A percentile compares a stretch with the other conserved stretches of the same genome.
Evolutionary conservation across 257 asterid genomes (phyloP).

Genomic region (Solanum phureja): DNA sequence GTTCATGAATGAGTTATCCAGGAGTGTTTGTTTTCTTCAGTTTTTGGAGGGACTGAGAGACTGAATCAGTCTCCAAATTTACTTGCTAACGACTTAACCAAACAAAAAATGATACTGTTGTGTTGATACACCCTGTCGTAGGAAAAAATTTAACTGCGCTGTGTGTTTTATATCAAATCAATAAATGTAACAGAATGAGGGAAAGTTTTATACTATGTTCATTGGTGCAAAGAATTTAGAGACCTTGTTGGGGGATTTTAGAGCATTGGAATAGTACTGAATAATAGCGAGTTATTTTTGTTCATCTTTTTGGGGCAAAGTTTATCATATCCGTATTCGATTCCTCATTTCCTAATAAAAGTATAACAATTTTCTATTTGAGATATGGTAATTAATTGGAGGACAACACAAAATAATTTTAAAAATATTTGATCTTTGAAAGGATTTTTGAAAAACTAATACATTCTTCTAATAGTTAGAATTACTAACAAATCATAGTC

Average conservation of each 20-base stretch:
- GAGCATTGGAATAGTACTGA: no score
- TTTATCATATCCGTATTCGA: not conserved
- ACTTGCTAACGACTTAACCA: not conserved
- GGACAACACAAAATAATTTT: not conserved
- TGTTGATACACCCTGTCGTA: not conserved
- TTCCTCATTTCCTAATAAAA: not conserved
- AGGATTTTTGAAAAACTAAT: not conserved
- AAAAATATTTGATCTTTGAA: not conserved
- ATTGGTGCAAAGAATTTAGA: not conserved
- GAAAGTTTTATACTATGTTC: not conserved
- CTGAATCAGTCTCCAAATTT: not conserved
- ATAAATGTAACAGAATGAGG: not conserved
- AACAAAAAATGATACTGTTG: not conserved
- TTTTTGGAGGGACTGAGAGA: not conserved
- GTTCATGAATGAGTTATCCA: not conserved
- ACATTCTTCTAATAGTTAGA: not conserved
- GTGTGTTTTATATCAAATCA: no score
- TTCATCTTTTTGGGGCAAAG: not conserved
- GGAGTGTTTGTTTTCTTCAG: not conserved
- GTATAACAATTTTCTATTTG: not conserved
- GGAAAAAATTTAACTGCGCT: accelerated
- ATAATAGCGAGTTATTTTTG: not conserved
- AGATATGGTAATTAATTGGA: not conserved
- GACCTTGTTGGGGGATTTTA: not conserved
- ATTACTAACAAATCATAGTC: not conserved